phyloP scores from a whole-genome alignment of 1,284 basidiomycete species.

The Rhodotorula sp. region DNA sequence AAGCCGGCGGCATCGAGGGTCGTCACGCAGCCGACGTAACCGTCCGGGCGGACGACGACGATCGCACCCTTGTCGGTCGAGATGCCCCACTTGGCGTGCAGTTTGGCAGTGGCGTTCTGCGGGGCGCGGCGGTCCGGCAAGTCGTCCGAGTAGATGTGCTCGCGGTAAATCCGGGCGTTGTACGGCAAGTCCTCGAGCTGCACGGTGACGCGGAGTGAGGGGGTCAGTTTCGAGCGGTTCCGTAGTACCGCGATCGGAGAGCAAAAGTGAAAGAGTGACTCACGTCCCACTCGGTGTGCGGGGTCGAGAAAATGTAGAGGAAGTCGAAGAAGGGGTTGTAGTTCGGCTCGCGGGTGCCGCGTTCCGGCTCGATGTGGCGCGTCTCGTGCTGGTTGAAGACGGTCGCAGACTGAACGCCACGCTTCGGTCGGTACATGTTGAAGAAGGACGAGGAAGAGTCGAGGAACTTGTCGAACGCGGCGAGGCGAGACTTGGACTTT shows the following conservation, averaged over 20 bases:
- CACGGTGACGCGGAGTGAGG: background rate
- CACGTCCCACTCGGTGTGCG: constrained; percentile 46
- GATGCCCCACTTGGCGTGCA: constrained; percentile 45
- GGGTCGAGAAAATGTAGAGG: constrained; percentile 41
- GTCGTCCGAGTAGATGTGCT: constrained; percentile 43
- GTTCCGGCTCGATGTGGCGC: constrained; percentile 38
- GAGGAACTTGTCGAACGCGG: constrained; percentile 40
- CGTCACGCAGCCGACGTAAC: constrained; percentile 44
- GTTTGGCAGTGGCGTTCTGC: constrained; percentile 29
- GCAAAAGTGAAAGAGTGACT: too few relatives aligned
- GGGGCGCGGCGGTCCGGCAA: constrained; percentile 40
- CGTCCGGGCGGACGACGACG: constrained; percentile 46
- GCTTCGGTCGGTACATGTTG: constrained; percentile 41
- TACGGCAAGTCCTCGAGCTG: constrained; percentile 39
- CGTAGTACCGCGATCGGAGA: too few relatives aligned
- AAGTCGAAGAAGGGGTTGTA: constrained; percentile 43
- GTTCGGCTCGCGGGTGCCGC: constrained; percentile 23
- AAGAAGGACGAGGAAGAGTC: constrained; percentile 43
- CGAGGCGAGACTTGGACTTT: constrained; percentile 25
- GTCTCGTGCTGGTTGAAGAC: constrained; percentile 37
- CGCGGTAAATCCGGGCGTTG: constrained; percentile 38
- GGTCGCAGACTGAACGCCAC: constrained; percentile 34
- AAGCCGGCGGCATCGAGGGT: constrained; percentile 39
- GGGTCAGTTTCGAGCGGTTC: background rate
- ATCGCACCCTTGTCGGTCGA: constrained; percentile 42